A percentile compares a stretch with the other conserved stretches of the same genome.
These are phyloP conservation scores for Alternaria gansuensis DNA, from an alignment of 2,329 filamentous ascomycete species.

Conservation along the genomic window DNA sequence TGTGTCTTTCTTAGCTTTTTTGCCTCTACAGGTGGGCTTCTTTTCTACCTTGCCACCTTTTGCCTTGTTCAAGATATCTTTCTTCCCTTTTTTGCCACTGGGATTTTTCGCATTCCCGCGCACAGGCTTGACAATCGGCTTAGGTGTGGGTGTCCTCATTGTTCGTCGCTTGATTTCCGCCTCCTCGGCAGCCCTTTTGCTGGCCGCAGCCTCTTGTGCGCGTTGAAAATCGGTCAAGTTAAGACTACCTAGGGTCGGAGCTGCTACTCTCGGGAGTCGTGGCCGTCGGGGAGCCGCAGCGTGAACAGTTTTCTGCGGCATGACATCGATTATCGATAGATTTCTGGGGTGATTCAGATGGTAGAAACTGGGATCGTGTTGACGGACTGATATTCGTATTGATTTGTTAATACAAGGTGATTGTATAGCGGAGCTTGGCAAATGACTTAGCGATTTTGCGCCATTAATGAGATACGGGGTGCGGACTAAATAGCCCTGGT, in stretches of 20 bases:
- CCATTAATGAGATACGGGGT: background rate
- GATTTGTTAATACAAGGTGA: background rate
- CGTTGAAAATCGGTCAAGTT: background rate
- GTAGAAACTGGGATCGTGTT: background rate
- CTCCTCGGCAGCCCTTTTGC: background rate
- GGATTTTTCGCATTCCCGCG: too few relatives aligned
- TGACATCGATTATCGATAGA: background rate
- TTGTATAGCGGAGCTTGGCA: background rate
- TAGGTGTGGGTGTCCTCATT: background rate
- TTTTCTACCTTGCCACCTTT: background rate
- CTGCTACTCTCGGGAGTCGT: background rate
- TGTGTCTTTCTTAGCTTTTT: background rate
- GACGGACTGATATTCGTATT: background rate
- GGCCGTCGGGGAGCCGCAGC: background rate
- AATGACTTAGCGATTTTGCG: background rate
- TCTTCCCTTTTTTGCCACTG: background rate
- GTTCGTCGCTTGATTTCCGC: background rate
- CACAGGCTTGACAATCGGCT: too few relatives aligned
- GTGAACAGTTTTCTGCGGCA: background rate
- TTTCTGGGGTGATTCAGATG: background rate
- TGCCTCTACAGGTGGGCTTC: background rate
- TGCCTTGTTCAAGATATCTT: background rate
- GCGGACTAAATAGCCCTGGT: slow-evolving; percentile 16
- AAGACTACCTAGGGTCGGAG: background rate
- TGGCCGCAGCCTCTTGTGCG: background rate